phyloP scores from a whole-genome alignment of 106 monocot genomes.

The Amphibolis antarctica region DNA sequence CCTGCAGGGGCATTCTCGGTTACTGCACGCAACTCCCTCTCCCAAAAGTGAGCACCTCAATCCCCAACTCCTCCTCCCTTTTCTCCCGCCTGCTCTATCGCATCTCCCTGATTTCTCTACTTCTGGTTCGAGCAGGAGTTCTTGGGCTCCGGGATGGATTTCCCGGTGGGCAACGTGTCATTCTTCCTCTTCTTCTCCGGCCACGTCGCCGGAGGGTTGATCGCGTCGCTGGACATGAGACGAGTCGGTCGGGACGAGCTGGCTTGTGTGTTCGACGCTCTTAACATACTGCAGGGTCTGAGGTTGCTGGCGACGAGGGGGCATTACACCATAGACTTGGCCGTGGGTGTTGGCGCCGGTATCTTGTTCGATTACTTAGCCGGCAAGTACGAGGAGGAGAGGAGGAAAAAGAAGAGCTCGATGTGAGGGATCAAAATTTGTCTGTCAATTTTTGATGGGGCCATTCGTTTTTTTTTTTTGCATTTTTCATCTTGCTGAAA shows the following conservation, averaged over 20 bases:
- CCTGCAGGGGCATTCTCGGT: conserved; percentile 76
- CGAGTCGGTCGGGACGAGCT: conserved; percentile 30
- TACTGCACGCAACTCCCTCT: conserved; percentile 87
- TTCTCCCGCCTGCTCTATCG: too few relatives aligned
- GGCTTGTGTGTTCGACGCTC: conserved; percentile 46
- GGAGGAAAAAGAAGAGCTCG: neutral
- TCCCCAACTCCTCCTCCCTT: neutral
- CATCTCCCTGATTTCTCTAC: neutral
- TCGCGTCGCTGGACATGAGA: conserved; percentile 88
- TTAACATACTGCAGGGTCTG: conserved; percentile 60
- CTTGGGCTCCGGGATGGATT: conserved; percentile 74
- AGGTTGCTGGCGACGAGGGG: conserved; percentile 79
- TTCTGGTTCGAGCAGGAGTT: conserved; percentile 33
- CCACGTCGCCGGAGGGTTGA: conserved; percentile 73
- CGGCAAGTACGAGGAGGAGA: conserved; percentile 33
- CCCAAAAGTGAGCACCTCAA: conserved; percentile 35
- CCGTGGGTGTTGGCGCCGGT: conserved; percentile 67
- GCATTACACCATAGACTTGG: conserved; percentile 91
- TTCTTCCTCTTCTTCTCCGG: conserved; percentile 99
- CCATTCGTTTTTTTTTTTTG: too few relatives aligned
- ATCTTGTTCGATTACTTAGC: conserved; percentile 59
- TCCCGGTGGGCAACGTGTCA: conserved; percentile 90
- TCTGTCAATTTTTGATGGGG: too few relatives aligned
- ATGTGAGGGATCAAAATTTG: neutral
- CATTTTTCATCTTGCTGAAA: too few relatives aligned